Base-by-base conservation (phyloP, 1,139 yeast species). In the Magnusiomyces sp. region DNA sequence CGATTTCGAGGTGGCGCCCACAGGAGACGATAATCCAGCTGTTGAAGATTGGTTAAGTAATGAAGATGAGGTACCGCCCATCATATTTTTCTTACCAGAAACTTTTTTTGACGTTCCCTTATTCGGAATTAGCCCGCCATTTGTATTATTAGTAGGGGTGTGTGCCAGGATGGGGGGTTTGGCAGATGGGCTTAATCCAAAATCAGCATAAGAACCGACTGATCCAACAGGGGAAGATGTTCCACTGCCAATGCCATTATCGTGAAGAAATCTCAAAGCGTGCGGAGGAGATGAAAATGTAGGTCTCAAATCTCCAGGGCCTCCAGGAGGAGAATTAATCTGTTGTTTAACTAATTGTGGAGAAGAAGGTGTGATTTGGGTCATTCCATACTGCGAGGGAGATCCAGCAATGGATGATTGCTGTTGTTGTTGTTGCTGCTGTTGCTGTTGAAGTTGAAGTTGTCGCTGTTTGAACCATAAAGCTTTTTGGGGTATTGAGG, bases 141-240 rank as follows among this genome's bases (percentile, higher is more conserved):
- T 34, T 34, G 38, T 34, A 34, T 34, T 34, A 34, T n/a, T n/a
- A 11, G 6, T 34, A 6, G 17, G 17, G 6, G 16, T 17, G n/a
- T 34, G 38, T 16, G 5, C 17, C 31, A 33, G 38, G 23, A 17
- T n/a, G 10, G 47, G 49, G 11, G 44, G 43, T 29, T 44, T 43
- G 16, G 47, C 39, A n/a, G 49, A 37, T 11, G 52, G 47, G 20
- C 52, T 50, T 1, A 48, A 32, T 9, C 47, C 45, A 37, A 27
- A 44, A 11, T 40, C 43, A 10, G 7, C 32, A 6, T 16, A 9
- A 5, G 43, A 41, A 5, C 46, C 60, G 43, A 52, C 53, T n/a
- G 62, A 58, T 7, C 62, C 61, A n/a, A 59, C 55, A 2, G 64
- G 64, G 6, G 62, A 58, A 32, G 60, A 56, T 13, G 55, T 47